These are phyloP conservation scores for Zalerion maritima DNA, from an alignment of 495 filamentous ascomycete species.

Conservation along the genomic window DNA sequence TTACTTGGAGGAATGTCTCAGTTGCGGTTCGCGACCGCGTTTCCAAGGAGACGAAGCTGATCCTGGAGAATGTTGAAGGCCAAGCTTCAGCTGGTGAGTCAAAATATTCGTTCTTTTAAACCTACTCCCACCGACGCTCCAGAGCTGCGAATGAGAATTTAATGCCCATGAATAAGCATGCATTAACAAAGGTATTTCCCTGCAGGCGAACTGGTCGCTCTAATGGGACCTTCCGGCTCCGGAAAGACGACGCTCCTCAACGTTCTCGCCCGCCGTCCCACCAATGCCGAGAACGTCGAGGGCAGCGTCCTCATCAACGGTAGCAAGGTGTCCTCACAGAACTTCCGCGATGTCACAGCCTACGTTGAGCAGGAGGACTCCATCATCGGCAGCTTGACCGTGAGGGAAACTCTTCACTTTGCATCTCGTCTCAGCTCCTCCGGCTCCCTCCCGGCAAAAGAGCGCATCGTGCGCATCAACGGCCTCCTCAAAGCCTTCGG, in stretches of 20 bases:
- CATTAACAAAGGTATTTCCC: too few relatives aligned
- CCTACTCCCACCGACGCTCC: too few relatives aligned
- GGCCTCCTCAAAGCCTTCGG: slow-evolving; percentile 46
- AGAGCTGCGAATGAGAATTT: too few relatives aligned
- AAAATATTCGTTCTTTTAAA: background rate
- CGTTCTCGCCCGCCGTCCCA: slow-evolving; percentile 46
- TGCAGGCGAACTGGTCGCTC: slow-evolving; percentile 52
- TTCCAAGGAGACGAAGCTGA: slow-evolving; percentile 40
- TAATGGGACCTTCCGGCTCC: slow-evolving; percentile 64
- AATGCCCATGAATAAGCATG: too few relatives aligned
- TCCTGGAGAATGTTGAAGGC: slow-evolving; percentile 39
- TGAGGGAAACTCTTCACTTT: slow-evolving; percentile 62
- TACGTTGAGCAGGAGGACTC: slow-evolving; percentile 83
- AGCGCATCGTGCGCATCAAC: slow-evolving; percentile 39
- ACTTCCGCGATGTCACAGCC: slow-evolving; percentile 39
- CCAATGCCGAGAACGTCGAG: slow-evolving; percentile 31
- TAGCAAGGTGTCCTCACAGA: slow-evolving; percentile 14
- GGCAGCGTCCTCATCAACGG: slow-evolving; percentile 47
- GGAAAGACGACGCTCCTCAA: slow-evolving; percentile 73
- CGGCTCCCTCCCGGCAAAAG: too few relatives aligned
- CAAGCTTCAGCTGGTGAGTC: slow-evolving; percentile 31
- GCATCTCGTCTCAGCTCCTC: too few relatives aligned
- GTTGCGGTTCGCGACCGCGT: slow-evolving; percentile 56
- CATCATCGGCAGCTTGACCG: slow-evolving; percentile 62
- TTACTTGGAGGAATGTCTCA: slow-evolving; percentile 46